phyloP scores from a whole-genome alignment of 495 filamentous ascomycete species.

The Choiromyces venosus region DNA sequence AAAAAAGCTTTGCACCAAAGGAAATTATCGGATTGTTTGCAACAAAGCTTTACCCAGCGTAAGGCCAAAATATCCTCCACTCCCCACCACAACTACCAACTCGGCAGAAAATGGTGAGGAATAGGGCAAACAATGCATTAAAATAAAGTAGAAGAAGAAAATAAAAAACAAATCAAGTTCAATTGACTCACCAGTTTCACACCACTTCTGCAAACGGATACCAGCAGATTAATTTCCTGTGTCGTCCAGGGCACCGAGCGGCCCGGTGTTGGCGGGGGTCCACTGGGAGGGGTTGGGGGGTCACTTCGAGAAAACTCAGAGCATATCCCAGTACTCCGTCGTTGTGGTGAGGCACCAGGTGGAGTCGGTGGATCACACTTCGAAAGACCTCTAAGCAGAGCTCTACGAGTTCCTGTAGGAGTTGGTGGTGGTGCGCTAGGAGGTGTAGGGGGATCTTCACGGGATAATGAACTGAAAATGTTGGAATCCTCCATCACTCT shows the following conservation, averaged over 20 bases:
- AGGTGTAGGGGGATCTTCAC: slow-evolving; percentile 14
- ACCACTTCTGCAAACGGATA: slow-evolving; percentile 26
- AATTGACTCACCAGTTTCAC: slow-evolving; percentile 34
- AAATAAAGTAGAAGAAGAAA: not conserved
- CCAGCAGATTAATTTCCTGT: slow-evolving; percentile 27
- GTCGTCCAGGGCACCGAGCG: slow-evolving; percentile 18
- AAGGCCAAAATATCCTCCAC: not conserved
- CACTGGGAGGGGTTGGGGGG: slow-evolving; percentile 19
- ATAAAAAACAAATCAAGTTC: slow-evolving; percentile 7
- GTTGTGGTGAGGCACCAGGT: slow-evolving; percentile 23
- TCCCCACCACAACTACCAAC: not conserved
- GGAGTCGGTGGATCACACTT: slow-evolving; percentile 39
- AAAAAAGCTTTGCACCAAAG: not conserved
- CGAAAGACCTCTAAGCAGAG: slow-evolving; percentile 23
- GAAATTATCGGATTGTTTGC: not conserved
- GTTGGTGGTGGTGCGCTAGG: slow-evolving; percentile 15
- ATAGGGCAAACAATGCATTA: not conserved
- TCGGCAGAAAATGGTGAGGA: not conserved
- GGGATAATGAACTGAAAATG: slow-evolving; percentile 18
- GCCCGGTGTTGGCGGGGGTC: slow-evolving; percentile 18
- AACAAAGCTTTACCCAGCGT: not conserved
- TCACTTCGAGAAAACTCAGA: slow-evolving; percentile 22
- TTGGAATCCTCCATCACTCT: not conserved
- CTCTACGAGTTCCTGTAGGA: not conserved
- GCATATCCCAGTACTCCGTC: not conserved